phyloP scores from a whole-genome alignment of 495 filamentous ascomycete genomes.

The Penicillium salamii region DNA sequence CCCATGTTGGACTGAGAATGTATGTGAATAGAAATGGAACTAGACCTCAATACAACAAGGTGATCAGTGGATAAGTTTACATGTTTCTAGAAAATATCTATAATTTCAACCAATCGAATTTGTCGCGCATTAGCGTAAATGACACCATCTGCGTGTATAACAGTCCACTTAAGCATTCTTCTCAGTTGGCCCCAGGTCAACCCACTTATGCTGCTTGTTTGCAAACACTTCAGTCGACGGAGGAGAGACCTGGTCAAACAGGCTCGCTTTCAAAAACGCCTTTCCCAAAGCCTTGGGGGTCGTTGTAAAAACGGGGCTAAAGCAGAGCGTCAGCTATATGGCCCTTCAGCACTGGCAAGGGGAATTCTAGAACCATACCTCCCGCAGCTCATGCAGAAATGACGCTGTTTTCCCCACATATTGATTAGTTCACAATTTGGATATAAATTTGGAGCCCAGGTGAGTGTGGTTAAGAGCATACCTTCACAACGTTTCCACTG shows the following conservation, averaged over 20 bases:
- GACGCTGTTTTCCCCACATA: slow-evolving; percentile 9
- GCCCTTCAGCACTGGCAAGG: too few relatives aligned
- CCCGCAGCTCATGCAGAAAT: slow-evolving; percentile 31
- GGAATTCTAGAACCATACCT: slow-evolving; percentile 23
- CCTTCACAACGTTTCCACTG: slow-evolving; percentile 15
- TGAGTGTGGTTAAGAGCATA: neutral
- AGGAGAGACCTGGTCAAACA: slow-evolving; percentile 23
- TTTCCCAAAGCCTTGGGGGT: slow-evolving; percentile 19
- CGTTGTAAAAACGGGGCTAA: slow-evolving; percentile 16
- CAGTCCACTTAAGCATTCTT: neutral
- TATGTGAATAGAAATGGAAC: too few relatives aligned
- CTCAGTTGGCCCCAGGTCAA: neutral
- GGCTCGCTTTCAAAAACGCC: slow-evolving; percentile 22
- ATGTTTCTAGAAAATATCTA: too few relatives aligned
- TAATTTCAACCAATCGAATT: too few relatives aligned
- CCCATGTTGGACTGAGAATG: too few relatives aligned
- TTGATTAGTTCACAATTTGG: neutral
- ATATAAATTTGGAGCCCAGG: neutral
- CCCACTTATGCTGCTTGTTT: slow-evolving; percentile 12
- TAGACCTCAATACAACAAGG: too few relatives aligned
- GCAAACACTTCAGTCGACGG: slow-evolving; percentile 15
- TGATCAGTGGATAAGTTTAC: too few relatives aligned
- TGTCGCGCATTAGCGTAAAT: too few relatives aligned
- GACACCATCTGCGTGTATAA: too few relatives aligned
- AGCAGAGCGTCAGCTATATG: neutral